Evolutionary conservation across 768 basidiomycete species (phyloP), one percentile per base, ranked within the genome.

Genomic region (Daedaleopsis nitida): DNA sequence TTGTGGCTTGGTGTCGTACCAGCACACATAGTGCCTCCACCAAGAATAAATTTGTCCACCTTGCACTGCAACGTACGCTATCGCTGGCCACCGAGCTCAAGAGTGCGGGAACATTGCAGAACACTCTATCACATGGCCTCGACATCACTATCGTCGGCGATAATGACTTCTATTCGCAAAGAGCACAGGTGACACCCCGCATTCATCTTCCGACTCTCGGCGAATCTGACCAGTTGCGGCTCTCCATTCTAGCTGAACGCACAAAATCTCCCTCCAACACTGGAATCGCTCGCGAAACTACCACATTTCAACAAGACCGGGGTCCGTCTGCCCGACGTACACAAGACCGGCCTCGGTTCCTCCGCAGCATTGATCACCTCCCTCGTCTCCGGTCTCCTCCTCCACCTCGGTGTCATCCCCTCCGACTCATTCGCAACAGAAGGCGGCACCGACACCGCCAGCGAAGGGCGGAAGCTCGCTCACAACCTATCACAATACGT

Each of bases 121-220:
- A 77, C 47, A 65, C 73, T 4, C 74, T 93, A 5, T 70, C 76
- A 3, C 68, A 72, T 14, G 89, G 86, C 34, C 78, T 96, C 59
- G 83, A 92, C 65, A 86, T 98, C 64, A 84, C 83, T 42, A 90
- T 98, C 66, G 85, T 88, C 27, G 96, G 94, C 11, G 94, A 94
- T 73, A 98, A 99, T 69, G 97, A 98, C 73, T 99, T 98, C 69
- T 98, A 99, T 76, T 97, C 96, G 5, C 97, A 98, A 69, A 80
- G 89, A 58, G 86, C 87, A 55, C 87, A 92, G 81, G 96, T 92
- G 47, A 42, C 39, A 11, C 17, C 39, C 17, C 39, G 10, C 39
- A 3, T 42, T 17, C 3, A 13, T 42, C 39, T 42, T 12, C 39
- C 17, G 39, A 42, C 13, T 42, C 11, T 42, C 11, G 2, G 17